Base-by-base conservation (phyloP, 2,329 filamentous ascomycete species). In the Diplocarpon mali region DNA sequence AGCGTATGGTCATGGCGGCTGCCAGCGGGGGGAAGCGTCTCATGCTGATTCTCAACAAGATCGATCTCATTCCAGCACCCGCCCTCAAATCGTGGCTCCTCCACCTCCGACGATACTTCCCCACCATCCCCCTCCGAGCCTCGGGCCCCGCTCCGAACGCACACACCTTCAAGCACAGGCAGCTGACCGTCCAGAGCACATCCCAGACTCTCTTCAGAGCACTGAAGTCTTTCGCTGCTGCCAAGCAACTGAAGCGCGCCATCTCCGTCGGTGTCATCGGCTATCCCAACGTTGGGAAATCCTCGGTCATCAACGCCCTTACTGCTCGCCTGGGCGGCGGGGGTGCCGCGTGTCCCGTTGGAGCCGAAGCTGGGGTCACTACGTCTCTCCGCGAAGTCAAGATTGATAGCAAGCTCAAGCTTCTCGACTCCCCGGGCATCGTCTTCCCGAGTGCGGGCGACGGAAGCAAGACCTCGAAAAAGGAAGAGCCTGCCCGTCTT, bases 261-360 rank as follows among this genome's bases (percentile, higher is more conserved):
- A 79, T 94, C 57, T 89, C 85, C 15, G 89, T 95, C 49, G 89
- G 89, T 53, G 85, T 95, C 50, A 93, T 95, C 56, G 89, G 89
- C 24, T 95, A 95, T 64, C 89, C 89, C 57, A 95, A 95, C 63
- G 89, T 95, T 48, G 89, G 89, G 62, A 95, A 95, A 70, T 94
- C 87, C 24, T 95, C 88, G 40, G 87, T 95, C 58, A 95, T 95
- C 73, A 95, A 95, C 64, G 85, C 88, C 13, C 78, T 95, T 45
- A 83, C 87, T 15, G 80, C 84, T 31, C 78, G 86, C 31, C 70
- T 95, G 55, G 78, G 82, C 53, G 75, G 79, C 45, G 79, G 76
- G 59, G 71, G 72, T 53, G 76, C 76, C 31, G 84, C 86, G 35
- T 95, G 88, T 63, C 89, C 89, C 1, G 84, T 85, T 1, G 89